Conservation (phyloP, 1,284 basidiomycete genomes). For the Chalciporus sp. region DNA sequence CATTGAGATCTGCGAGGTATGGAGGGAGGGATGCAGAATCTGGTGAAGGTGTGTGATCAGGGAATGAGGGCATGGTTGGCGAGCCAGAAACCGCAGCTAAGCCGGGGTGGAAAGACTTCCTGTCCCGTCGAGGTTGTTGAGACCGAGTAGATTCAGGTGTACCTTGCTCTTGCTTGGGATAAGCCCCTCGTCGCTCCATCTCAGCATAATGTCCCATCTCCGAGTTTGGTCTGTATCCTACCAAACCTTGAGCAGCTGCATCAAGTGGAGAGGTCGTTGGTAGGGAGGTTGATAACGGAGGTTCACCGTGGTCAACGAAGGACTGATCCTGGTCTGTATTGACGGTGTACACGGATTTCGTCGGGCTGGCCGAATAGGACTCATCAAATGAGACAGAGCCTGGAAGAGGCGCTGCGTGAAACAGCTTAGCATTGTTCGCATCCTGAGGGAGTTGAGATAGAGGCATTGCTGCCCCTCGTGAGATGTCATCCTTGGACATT, state of each 20-base stretch:
- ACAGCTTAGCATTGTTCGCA: constrained; percentile 61
- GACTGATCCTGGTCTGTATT: constrained; percentile 35
- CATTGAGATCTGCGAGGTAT: constrained; percentile 40
- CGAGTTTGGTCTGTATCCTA: constrained; percentile 63
- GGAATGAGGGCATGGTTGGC: constrained; percentile 40
- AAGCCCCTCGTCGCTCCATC: constrained; percentile 39
- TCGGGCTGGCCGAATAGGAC: constrained; percentile 54
- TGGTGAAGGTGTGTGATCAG: constrained; percentile 62
- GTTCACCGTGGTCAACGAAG: constrained; percentile 50
- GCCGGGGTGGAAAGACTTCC: constrained; percentile 59
- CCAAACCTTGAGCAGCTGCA: constrained; percentile 39
- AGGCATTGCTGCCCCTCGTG: constrained; percentile 58
- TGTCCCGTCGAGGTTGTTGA: constrained; percentile 48
- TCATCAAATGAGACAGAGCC: constrained; percentile 35
- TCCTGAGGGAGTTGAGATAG: constrained; percentile 61
- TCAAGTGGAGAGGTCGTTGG: constrained; percentile 51
- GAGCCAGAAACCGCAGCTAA: constrained; percentile 51
- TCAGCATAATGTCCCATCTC: constrained; percentile 80
- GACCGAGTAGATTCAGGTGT: constrained; percentile 56
- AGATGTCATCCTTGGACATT: constrained; percentile 66
- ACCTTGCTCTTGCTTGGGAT: constrained; percentile 42
- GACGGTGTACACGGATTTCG: constrained; percentile 51
- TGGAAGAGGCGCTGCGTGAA: constrained; percentile 44
- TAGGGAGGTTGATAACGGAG: constrained; percentile 59
- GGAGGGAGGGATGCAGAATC: constrained; percentile 46